Evolutionary conservation across 352 stramenopile species (phyloP).

Genomic region (Phytopythium cucurbitacearum): DNA sequence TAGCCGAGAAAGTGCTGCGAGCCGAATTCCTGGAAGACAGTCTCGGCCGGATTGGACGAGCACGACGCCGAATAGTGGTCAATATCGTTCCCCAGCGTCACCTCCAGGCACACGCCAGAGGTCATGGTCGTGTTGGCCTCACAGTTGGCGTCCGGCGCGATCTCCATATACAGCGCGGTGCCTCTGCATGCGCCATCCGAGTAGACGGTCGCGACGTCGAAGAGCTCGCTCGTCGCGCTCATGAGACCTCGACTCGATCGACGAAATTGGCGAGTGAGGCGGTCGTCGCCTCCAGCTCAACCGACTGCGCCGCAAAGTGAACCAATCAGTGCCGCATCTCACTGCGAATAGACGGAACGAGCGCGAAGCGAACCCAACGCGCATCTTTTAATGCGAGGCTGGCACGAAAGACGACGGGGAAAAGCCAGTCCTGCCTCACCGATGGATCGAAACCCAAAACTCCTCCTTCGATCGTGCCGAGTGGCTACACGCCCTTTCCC

Average conservation of each 20-base stretch:
- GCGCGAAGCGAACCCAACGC: too few species aligned
- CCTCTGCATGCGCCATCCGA: neutral
- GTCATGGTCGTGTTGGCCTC: neutral
- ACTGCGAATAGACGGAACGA: too few species aligned
- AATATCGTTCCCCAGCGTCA: neutral
- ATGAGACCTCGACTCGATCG: neutral
- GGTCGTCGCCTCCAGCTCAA: too few species aligned
- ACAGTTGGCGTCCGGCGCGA: neutral
- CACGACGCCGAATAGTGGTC: neutral
- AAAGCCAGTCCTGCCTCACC: neutral
- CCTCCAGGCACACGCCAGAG: neutral
- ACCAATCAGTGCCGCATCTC: too few species aligned
- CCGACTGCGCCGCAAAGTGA: too few species aligned
- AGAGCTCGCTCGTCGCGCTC: neutral
- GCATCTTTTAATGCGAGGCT: too few species aligned
- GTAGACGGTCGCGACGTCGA: neutral
- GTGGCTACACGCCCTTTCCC: too few species aligned
- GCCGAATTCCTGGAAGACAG: neutral
- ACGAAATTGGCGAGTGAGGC: neutral
- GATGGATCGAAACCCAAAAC: too few species aligned
- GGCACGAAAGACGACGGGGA: neutral
- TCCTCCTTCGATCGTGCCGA: too few species aligned
- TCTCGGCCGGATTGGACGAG: neutral
- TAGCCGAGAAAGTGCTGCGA: neutral
- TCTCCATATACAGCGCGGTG: neutral